Evolutionary conservation across 208 protist species (phyloP), one percentile per base, ranked within the genome.

Genomic region (Acanthamoeba culbertsoni): DNA sequence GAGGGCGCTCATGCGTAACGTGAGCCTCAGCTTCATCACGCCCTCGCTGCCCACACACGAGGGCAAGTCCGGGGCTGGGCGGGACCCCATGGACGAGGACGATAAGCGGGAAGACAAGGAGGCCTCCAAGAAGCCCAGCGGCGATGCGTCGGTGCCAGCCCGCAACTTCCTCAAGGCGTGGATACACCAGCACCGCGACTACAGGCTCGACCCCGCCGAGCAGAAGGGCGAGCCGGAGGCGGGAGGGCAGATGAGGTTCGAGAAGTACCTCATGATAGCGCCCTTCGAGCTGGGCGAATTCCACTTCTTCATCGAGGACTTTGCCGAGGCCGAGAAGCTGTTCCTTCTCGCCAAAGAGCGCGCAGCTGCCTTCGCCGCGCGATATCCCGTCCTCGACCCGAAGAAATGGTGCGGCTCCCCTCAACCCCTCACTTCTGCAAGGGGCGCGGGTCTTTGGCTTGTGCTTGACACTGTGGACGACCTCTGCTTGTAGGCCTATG

Each of bases 261-360:
- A 88, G 77, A 62, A 55, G 46, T 28, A 88, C 20, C 37, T 88
- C 28, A 37, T 88, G 48, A 31, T 63, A 5, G 77, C 62, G 5
- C 51, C 77, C 33, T 88, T 88, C 23, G 77, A 88, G 48, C 51
- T 88, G 46, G 77, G 48, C 43, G 77, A 88, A 33, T 88, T 88
- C 51, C 51, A 88, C 37, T 88, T 88, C 77, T 88, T 63, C 51
- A 63, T 62, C 48, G 77, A 88, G 77, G 48, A 88, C 48, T 88
- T 88, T 88, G 77, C 43, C 33, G 77, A 88, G 77, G 77, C 77
- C 8, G 48, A 62, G 51, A 88, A 37, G 77, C 77, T 63, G n/a
- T 88, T 88, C n/a, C 4, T 79, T 8, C 37, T 48, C 8, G 68
- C 68, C 42, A 1, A 28, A 5, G 37, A 48, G 37, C 68, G 37